Conservation (phyloP, 192 early-diverging fungal genomes). For the Helicostylum pulchrum region DNA sequence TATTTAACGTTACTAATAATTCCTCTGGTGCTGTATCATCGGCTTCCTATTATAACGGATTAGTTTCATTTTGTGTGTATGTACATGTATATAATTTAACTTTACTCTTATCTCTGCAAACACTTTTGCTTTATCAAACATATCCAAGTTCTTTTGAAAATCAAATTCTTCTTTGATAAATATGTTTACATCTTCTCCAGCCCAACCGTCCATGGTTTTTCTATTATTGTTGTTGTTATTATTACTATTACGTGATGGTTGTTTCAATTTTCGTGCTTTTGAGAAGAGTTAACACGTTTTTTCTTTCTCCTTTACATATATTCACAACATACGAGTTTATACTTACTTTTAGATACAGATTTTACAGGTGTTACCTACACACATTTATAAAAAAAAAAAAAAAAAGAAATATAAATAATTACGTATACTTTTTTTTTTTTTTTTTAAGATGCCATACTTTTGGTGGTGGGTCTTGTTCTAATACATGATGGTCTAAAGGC, state of each 20-base stretch:
- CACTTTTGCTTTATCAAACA: slow-evolving; percentile 70
- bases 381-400: neutral
- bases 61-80: neutral
- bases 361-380: neutral
- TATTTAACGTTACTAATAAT: slow-evolving; percentile 68
- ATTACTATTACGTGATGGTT: neutral
- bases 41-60: slow-evolving; percentile 38
- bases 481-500: neutral
- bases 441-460: neutral
- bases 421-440: neutral
- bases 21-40: slow-evolving; percentile 71
- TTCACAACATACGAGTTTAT: neutral
- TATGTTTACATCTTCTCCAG: slow-evolving; percentile 54
- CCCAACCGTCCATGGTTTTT: slow-evolving; percentile 46
- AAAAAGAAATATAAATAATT: neutral
- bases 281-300: neutral
- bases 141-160: slow-evolving; percentile 56
- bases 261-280: neutral
- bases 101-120: slow-evolving; percentile 42
- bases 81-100: neutral
- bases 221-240: neutral
- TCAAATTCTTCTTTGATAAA: slow-evolving; percentile 65
- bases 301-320: neutral
- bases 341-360: neutral
- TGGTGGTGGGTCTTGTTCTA: neutral